Evolutionary conservation across 805 yeast species (phyloP).

Genomic region (Candida hungchunana): DNA sequence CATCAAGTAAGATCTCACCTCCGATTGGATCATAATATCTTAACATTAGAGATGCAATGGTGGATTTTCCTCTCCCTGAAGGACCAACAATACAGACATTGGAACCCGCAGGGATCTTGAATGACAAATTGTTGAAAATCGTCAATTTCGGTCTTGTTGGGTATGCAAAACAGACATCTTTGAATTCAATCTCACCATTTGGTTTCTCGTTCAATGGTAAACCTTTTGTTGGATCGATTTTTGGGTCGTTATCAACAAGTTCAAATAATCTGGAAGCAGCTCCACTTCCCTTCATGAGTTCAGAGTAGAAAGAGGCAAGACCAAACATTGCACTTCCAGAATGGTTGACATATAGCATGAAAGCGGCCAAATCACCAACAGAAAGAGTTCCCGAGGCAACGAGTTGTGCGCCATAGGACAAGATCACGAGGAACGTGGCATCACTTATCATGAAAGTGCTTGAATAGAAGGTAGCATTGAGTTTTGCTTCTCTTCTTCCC

Average conservation of each 20-base stretch:
- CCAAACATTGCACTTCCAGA: conserved; percentile 91
- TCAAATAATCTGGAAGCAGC: conserved; percentile 93
- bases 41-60: conserved; percentile 56
- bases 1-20: conserved; percentile 48
- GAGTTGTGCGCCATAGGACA: conserved; percentile 78
- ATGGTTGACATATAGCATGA: conserved; percentile 92
- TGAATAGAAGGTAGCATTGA: conserved; percentile 74
- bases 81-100: conserved; percentile 76
- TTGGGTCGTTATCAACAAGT: conserved; percentile 70
- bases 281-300: conserved; percentile 96
- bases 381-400: conserved; percentile 72
- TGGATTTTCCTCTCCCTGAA: conserved; percentile 92
- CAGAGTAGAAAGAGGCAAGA: conserved; percentile 88
- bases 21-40: conserved; percentile 47
- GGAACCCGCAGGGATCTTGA: conserved; percentile 50
- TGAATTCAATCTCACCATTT: conserved; percentile 51
- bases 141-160: conserved; percentile 80
- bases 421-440: conserved; percentile 65
- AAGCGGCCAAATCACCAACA: conserved; percentile 89
- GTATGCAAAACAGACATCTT: conserved; percentile 68
- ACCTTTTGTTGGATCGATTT: conserved; percentile 65
- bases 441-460: conserved; percentile 85
- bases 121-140: conserved; percentile 44
- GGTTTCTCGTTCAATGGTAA: conserved; percentile 34
- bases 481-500: conserved; percentile 75